phyloP scores from a whole-genome alignment of 176 grass and related monocot species.

The Thalia dealbata region DNA sequence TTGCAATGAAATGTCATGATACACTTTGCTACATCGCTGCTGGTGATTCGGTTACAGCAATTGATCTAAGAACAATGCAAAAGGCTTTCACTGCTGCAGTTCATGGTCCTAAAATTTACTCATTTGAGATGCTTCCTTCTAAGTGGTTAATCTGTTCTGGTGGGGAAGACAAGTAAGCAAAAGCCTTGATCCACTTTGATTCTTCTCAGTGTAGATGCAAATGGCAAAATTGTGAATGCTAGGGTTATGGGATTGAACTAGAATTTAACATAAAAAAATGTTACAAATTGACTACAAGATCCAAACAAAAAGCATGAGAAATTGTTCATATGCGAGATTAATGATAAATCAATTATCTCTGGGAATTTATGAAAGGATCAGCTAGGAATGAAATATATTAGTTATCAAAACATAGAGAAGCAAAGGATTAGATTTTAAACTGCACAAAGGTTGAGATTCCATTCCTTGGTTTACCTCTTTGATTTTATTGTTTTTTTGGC shows the following conservation, averaged over 20 bases:
- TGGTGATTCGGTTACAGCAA: constrained; percentile 40
- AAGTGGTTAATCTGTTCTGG: constrained; percentile 78
- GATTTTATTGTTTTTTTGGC: neutral
- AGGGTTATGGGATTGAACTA: neutral
- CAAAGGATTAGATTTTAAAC: no score
- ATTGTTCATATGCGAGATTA: no score
- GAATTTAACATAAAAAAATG: neutral
- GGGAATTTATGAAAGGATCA: neutral
- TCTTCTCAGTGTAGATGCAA: neutral
- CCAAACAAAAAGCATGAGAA: neutral
- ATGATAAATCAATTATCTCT: no score
- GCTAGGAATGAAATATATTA: neutral
- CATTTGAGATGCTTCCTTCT: constrained; percentile 68
- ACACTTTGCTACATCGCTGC: constrained; percentile 64
- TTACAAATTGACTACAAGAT: neutral
- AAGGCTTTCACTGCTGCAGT: constrained; percentile 53
- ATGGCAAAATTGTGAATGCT: neutral
- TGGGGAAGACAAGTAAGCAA: constrained; percentile 57
- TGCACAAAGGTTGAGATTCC: no score
- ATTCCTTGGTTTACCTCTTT: neutral
- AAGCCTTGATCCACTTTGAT: neutral
- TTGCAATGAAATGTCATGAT: constrained; percentile 56
- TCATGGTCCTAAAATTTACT: constrained; percentile 41
- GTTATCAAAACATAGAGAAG: no score
- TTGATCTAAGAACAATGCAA: constrained; percentile 80